phyloP scores from a whole-genome alignment of 2,329 filamentous ascomycete genomes.

The Furcasterigmium furcatum region DNA sequence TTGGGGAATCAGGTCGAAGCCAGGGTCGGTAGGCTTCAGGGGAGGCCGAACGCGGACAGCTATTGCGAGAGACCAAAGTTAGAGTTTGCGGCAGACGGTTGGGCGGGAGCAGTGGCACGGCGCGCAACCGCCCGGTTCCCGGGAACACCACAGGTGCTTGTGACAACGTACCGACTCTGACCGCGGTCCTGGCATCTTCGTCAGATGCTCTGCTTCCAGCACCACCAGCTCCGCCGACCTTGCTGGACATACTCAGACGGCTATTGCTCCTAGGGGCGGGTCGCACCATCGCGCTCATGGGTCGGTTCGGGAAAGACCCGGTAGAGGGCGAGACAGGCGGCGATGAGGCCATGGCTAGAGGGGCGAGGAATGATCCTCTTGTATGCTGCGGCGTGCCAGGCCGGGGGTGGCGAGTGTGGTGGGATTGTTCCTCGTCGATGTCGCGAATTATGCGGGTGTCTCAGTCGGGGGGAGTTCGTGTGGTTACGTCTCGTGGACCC shows the following conservation, averaged over 20 bases:
- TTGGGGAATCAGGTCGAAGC: constrained; percentile 92
- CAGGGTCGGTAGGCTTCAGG: constrained; percentile 78
- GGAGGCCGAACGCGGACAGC: constrained; percentile 91
- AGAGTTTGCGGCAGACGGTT: constrained; percentile 3
- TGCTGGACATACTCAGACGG: constrained; percentile 81
- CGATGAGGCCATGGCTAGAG: constrained; percentile 59
- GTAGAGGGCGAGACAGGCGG: constrained; percentile 60
- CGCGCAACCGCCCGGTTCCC: neutral
- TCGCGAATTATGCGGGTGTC: constrained; percentile 7
- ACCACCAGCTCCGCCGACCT: constrained; percentile 61
- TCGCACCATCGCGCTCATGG: constrained; percentile 78
- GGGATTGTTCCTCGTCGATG: neutral
- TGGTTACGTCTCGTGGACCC: neutral
- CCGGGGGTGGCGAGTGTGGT: constrained; percentile 1
- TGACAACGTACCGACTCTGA: constrained; percentile 84
- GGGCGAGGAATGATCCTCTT: constrained; percentile 10
- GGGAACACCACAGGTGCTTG: neutral
- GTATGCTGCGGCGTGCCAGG: constrained; percentile 1
- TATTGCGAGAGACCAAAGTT: constrained; percentile 30
- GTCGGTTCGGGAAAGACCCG: constrained; percentile 57
- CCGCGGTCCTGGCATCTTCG: constrained; percentile 84
- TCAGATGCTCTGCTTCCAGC: constrained; percentile 79
- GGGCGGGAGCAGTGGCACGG: neutral
- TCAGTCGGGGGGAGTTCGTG: constrained; percentile 6
- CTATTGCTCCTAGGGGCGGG: constrained; percentile 72